Base-by-base conservation (phyloP, 2,329 filamentous ascomycete species). In the Clonostachys byssicola region DNA sequence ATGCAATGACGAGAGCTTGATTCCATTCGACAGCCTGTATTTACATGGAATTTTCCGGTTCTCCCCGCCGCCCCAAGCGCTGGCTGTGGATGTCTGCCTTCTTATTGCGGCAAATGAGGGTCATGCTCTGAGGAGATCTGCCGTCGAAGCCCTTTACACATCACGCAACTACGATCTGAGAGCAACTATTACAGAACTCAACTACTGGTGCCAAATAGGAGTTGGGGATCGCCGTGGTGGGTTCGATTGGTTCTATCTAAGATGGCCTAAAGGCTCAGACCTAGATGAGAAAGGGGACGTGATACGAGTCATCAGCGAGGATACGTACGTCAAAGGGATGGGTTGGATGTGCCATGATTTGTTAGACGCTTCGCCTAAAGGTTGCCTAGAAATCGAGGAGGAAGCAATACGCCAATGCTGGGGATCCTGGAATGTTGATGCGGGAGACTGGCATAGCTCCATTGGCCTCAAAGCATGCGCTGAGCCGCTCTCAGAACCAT, bases 151-250 rank as follows among this genome's bases (percentile, higher is more conserved):
- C 7, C 75, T 99, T 3, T 96, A 91, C 58, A 73, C 77, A 46
- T 81, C 81, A 13, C 86, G 88, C 46, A 64, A 76, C 3, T 68
- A 77, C 30, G 94, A 99, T 61, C 70, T 99, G 12, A 84, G 94
- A 47, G 89, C 86, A 18, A 85, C 86, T 3, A 81, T 99, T 43
- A 84, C 79, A 47, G 91, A 97, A 51, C 77, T 99, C 30, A 86
- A 95, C 61, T 94, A 95, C 61, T 99, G 92, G 92, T 99, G 95
- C 62, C 94, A 99, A 63, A 91, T 97, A 67, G 90, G 87, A 0
- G 83, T 99, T 10, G 95, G 94, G 6, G 94, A 96, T 61, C 75
- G 82, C n/a, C 88, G 88, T 55, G 88, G 88, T 17, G 92, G 94
- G 0, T 79, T 95, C 41, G 88, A 92, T 57, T 99, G 95, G 92